These are phyloP conservation scores for Wickerhamiella cacticola DNA, from an alignment of 805 yeast genomes.

Conservation along the genomic window DNA sequence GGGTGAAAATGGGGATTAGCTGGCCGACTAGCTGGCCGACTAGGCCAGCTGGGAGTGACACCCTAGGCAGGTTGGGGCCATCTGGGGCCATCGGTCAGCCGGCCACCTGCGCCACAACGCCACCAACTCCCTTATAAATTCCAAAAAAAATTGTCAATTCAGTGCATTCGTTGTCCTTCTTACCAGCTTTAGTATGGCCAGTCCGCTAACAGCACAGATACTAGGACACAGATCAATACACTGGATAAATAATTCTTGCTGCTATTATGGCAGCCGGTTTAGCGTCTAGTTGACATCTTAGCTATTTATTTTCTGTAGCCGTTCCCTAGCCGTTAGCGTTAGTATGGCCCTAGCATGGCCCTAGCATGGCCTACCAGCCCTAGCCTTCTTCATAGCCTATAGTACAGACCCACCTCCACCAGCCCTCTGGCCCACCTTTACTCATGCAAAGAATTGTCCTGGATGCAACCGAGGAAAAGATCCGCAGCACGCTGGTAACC, in stretches of 20 bases:
- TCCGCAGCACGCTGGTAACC: constrained; percentile 26
- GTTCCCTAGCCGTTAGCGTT: no score
- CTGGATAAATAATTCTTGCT: constrained; percentile 2
- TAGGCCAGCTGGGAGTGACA: no score
- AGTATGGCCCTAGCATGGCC: no score
- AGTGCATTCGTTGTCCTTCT: constrained; percentile 10
- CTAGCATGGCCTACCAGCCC: no score
- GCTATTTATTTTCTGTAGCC: not conserved
- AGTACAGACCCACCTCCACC: no score
- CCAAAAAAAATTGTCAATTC: not conserved
- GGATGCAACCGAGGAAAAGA: constrained; percentile 25
- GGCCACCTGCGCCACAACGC: not conserved
- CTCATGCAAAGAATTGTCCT: constrained; percentile 19
- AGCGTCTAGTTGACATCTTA: not conserved
- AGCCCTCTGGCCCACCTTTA: no score
- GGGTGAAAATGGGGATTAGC: no score
- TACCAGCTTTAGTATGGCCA: constrained; percentile 10
- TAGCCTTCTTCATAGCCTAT: no score
- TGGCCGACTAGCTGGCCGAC: no score
- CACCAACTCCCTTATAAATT: not conserved
- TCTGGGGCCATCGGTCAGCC: no score
- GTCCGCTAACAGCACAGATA: constrained; percentile 8
- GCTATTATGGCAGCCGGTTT: not conserved
- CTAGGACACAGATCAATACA: not conserved
- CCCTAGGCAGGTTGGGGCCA: no score